Evolutionary conservation across 2,329 filamentous ascomycete species (phyloP).

Genomic region (Botrytis byssoidea): DNA sequence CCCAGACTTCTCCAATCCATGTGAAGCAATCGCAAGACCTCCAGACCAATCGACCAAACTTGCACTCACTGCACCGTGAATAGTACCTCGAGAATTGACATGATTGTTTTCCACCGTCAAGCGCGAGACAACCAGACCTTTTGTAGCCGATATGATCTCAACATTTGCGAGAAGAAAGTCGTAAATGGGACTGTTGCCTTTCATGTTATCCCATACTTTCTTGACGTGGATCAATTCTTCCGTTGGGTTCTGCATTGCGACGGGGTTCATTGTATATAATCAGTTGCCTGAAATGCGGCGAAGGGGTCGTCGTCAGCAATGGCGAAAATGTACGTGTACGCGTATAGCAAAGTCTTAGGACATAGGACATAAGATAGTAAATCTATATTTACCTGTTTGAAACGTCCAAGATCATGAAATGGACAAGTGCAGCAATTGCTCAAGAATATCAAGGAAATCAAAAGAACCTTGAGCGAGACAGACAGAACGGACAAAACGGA

Average conservation of each 20-base stretch:
- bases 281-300: slow-evolving; percentile 13
- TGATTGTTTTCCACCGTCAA: slow-evolving; percentile 54
- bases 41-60: slow-evolving; percentile 72
- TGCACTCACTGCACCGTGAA: slow-evolving; percentile 71
- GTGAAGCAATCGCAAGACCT: slow-evolving; percentile 67
- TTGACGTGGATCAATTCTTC: slow-evolving; percentile 34
- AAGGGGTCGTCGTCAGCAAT: slow-evolving; percentile 26
- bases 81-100: slow-evolving; percentile 64
- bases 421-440: neutral
- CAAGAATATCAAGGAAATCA: slow-evolving; percentile 1
- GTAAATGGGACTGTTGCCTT: slow-evolving; percentile 51
- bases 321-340: slow-evolving; percentile 16
- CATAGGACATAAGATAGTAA: neutral
- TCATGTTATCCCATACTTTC: slow-evolving; percentile 35
- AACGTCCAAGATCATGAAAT: neutral
- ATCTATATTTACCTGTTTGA: neutral
- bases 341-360: neutral
- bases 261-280: neutral
- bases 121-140: slow-evolving; percentile 49
- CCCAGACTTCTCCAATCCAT: slow-evolving; percentile 63
- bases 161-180: slow-evolving; percentile 50
- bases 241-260: slow-evolving; percentile 26
- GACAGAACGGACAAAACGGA: neutral
- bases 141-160: slow-evolving; percentile 45
- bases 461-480: neutral